phyloP scores from a whole-genome alignment of 164 flowering plant species.

The Berberis thunbergii region DNA sequence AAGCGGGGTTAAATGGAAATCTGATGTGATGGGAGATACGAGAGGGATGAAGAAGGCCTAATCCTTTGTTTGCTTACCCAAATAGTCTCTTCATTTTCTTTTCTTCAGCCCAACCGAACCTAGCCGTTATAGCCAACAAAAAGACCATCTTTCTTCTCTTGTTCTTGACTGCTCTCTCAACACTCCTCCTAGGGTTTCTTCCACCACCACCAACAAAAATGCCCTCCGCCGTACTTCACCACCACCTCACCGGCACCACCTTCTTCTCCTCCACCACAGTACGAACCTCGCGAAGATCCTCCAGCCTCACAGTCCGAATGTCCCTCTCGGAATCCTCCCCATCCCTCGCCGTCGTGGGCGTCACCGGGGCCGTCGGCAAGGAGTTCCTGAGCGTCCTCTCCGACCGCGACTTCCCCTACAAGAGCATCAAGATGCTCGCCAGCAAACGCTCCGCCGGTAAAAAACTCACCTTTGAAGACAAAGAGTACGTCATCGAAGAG shows the following conservation, averaged over 20 bases:
- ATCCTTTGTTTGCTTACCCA: no score
- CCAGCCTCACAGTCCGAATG: constrained; percentile 25
- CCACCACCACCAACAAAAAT: background rate
- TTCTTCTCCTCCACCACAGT: background rate
- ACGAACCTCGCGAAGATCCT: background rate
- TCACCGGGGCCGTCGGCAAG: constrained; percentile 97
- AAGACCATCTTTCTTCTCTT: no score
- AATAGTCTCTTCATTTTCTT: no score
- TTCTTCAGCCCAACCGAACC: no score
- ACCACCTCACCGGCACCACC: background rate
- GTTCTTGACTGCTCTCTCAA: no score
- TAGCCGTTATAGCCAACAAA: no score
- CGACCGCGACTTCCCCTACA: constrained; percentile 79
- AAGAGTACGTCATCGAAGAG: constrained; percentile 64
- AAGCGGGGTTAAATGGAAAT: no score
- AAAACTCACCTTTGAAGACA: constrained; percentile 38
- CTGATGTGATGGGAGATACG: no score
- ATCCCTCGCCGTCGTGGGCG: constrained; percentile 95
- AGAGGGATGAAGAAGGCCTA: no score
- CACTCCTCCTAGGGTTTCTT: no score
- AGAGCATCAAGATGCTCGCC: constrained; percentile 82
- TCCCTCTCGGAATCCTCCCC: constrained; percentile 58
- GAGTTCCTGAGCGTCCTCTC: constrained; percentile 88
- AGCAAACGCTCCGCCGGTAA: constrained; percentile 88
- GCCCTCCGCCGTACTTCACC: background rate